Conservation (phyloP, 441 rosid species). For the Aleurites moluccanus region DNA sequence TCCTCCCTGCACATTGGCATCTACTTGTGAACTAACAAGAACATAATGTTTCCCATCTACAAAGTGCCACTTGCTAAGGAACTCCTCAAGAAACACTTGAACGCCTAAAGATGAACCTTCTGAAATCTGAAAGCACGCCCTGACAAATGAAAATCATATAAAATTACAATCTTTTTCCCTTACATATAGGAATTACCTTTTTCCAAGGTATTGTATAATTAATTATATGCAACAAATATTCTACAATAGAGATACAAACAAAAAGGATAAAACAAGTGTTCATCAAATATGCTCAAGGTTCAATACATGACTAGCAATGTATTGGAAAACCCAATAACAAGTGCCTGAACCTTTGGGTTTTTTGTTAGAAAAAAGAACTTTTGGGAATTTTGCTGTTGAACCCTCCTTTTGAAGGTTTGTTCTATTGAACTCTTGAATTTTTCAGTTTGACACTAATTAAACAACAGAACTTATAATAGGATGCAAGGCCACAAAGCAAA, state of each 20-base stretch:
- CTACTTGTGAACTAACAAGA: constrained; percentile 33
- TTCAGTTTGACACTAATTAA: neutral
- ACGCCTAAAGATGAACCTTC: constrained; percentile 50
- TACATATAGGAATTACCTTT: neutral
- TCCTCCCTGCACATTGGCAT: constrained; percentile 30
- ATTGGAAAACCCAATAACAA: neutral
- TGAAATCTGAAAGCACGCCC: constrained; percentile 79
- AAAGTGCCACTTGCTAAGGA: constrained; percentile 65
- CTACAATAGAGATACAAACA: neutral
- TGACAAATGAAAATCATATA: constrained; percentile 28
- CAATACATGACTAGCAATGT: neutral
- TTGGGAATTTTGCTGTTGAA: neutral
- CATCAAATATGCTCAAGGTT: neutral
- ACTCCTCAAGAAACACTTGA: constrained; percentile 70
- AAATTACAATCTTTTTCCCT: constrained; percentile 11
- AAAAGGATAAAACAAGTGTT: neutral
- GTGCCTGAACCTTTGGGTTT: neutral
- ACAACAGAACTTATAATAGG: neutral
- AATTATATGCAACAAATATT: neutral
- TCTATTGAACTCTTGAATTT: neutral
- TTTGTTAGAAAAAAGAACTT: neutral
- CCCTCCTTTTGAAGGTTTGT: neutral
- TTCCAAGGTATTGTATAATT: neutral
- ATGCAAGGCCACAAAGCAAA: neutral
- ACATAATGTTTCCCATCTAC: constrained; percentile 44